Conservation (phyloP, 2,329 filamentous ascomycete genomes). For the Fonsecaea pugnacius region DNA sequence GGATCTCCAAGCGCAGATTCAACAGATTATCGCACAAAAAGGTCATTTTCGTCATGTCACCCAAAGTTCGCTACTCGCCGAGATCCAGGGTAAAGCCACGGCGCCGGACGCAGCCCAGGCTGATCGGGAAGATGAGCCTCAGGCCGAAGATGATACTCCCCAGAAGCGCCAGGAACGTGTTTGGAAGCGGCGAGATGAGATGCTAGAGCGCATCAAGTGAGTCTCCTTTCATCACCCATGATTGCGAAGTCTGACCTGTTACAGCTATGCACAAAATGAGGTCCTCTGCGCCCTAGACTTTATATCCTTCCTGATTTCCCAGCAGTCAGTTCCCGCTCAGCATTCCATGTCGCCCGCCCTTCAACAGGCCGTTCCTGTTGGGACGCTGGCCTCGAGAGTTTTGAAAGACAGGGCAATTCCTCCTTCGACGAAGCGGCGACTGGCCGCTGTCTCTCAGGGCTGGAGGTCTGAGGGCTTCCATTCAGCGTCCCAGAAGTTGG, state of each 20-base stretch:
- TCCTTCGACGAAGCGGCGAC: conserved; percentile 59
- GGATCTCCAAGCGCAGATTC: conserved; percentile 29
- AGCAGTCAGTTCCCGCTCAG: conserved; percentile 73
- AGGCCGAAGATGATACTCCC: conserved; percentile 42
- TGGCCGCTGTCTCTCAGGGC: conserved; percentile 62
- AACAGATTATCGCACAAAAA: conserved; percentile 74
- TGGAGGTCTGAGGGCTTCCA: conserved; percentile 80
- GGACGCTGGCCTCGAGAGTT: conserved; percentile 72
- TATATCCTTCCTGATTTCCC: conserved; percentile 80
- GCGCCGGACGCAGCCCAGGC: conserved; percentile 52
- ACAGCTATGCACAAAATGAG: conserved; percentile 52
- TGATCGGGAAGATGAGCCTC: conserved; percentile 47
- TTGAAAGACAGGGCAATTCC: conserved; percentile 65
- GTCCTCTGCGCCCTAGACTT: conserved; percentile 75
- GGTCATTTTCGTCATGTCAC: conserved; percentile 82
- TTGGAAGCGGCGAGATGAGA: conserved; percentile 52
- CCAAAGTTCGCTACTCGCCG: conserved; percentile 71
- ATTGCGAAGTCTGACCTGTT: conserved; percentile 23
- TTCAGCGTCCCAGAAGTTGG: conserved; percentile 72
- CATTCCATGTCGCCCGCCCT: conserved; percentile 71
- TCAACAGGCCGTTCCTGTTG: conserved; percentile 72
- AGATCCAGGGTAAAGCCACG: conserved; percentile 58
- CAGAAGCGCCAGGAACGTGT: conserved; percentile 48
- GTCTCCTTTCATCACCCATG: conserved; percentile 25
- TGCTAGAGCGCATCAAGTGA: conserved; percentile 50